These are phyloP conservation scores for Globisporangium cylindrosporum DNA, from an alignment of 352 stramenopile species.

Conservation along the genomic window DNA sequence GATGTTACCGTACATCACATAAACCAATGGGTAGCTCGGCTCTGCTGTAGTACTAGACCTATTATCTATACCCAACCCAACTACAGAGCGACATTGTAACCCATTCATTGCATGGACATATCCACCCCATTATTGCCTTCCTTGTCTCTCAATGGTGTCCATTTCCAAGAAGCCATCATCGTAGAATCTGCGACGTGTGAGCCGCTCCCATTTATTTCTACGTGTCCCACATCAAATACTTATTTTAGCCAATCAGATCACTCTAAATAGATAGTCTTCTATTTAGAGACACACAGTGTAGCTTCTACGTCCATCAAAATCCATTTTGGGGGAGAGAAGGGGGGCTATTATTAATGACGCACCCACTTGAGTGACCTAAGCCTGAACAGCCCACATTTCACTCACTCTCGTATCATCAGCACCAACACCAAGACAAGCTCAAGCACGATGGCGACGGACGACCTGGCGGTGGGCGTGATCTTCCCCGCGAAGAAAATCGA, in stretches of 20 bases:
- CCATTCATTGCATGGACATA: constrained; percentile 6
- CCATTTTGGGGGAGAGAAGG: no score
- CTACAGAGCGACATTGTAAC: background rate
- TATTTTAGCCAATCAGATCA: background rate
- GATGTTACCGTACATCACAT: no score
- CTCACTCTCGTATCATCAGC: background rate
- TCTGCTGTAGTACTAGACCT: background rate
- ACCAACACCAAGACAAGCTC: background rate
- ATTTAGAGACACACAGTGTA: background rate
- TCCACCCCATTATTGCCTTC: background rate
- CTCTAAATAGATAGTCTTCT: background rate
- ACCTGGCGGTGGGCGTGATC: constrained; percentile 67
- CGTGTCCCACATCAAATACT: background rate
- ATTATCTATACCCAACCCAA: background rate
- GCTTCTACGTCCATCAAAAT: background rate
- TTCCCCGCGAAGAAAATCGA: constrained; percentile 85
- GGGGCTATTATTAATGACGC: background rate
- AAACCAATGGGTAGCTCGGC: background rate
- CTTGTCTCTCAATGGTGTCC: background rate
- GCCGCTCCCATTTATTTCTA: background rate
- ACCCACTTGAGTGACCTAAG: background rate
- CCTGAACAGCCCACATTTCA: background rate
- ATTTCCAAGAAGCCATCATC: background rate
- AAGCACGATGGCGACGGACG: constrained; percentile 18
- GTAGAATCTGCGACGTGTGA: constrained; percentile 12